A percentile compares a stretch with the other conserved stretches of the same genome.
Conservation (phyloP, 441 rosid species). For the Eugenia klotzschiana region DNA sequence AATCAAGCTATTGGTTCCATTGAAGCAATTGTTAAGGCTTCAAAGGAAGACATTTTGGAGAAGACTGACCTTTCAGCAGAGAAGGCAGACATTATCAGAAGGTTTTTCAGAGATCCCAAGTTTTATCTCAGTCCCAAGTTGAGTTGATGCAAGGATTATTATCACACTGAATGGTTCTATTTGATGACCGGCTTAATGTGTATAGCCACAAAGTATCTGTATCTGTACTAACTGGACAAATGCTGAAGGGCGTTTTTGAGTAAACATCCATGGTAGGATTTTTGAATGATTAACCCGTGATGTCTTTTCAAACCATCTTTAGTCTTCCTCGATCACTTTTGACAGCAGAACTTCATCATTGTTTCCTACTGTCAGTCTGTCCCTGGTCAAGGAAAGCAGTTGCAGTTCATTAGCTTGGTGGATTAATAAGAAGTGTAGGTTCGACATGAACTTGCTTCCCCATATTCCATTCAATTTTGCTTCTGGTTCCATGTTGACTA, state of each 20-base stretch:
- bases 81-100: constrained; percentile 47
- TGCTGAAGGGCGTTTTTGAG: neutral
- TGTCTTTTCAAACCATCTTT: neutral
- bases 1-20: constrained; percentile 84
- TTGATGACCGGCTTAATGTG: neutral
- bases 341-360: neutral
- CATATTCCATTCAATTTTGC: neutral
- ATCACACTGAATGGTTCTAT: neutral
- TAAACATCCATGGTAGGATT: neutral
- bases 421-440: neutral
- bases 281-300: neutral
- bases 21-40: constrained; percentile 67
- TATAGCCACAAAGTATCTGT: neutral
- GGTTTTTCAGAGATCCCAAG: constrained; percentile 68
- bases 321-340: neutral
- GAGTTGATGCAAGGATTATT: constrained; percentile 11
- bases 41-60: constrained; percentile 53
- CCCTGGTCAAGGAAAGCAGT: neutral
- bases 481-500: neutral
- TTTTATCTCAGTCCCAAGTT: constrained; percentile 54
- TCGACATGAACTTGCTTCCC: neutral
- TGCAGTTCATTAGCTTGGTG: neutral
- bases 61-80: constrained; percentile 75
- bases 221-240: neutral
- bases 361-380: neutral